Evolutionary conservation across 768 basidiomycete genomes (phyloP), one percentile per base, ranked within the genome.

Genomic region (Boletus rufocinnamomeus): DNA sequence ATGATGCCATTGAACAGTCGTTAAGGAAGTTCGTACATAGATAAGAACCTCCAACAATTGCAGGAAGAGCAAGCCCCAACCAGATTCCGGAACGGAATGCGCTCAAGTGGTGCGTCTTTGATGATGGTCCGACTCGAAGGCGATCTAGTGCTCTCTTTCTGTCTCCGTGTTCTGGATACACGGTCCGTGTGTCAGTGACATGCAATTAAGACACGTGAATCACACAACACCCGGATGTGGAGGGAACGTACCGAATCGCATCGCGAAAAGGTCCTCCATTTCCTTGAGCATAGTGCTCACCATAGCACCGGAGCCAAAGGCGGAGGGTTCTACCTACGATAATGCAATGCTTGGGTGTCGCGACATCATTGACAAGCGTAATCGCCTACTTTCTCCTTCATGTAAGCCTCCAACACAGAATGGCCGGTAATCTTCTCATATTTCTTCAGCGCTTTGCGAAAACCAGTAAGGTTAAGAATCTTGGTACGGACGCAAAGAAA

Each of bases 401-500:
- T 94, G 68, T 95, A 97, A 44, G 87, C 81, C n/a, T 87, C 79
- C 68, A 91, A 84, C n/a, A 84, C 86, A 6, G 80, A 78, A 25
- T 91, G 86, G 71, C 80, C 84, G 6, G 93, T 89, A 6, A 81
- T 74, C 68, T 92, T 93, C 66, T 91, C 90, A 63, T 91, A 93
- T 69, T 93, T 93, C 74, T 93, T 93, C 54, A 93, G 66, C 0
- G 88, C 88, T 67, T 93, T 93, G 34, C 90, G 80, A 69, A 96
- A 94, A 1, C 95, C 96, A 0, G 92, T 93, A 4, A 93, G 71
- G 70, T 99, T 98, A 35, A 97, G 74, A 49, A 94, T 86, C 87
- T 92, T 57, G 16, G 25, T 8, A 16, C 23, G 35, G 28, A n/a
- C 10, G 13, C 17, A 55, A 35, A 8, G 23, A 47, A 23, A 32